These are phyloP conservation scores for Halophytophthora batemanensis DNA, from an alignment of 352 stramenopile species.

Conservation along the genomic window DNA sequence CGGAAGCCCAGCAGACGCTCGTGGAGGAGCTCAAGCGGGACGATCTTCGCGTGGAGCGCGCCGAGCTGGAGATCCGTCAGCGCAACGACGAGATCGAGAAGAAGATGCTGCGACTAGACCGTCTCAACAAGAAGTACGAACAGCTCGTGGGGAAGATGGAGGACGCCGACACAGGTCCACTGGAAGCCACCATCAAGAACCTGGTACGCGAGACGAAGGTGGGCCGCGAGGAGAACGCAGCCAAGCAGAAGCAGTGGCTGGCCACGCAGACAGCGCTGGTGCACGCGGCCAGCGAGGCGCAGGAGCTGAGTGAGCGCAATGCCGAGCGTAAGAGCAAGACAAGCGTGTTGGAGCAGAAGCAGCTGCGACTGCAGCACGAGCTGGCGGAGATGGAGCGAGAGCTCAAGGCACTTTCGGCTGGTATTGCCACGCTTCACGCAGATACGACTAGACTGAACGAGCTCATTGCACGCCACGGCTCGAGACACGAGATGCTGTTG, in stretches of 20 bases:
- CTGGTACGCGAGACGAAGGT: slow-evolving; percentile 85
- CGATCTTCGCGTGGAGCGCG: slow-evolving; percentile 88
- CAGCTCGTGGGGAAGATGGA: slow-evolving; percentile 87
- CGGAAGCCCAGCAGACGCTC: slow-evolving; percentile 76
- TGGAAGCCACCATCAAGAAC: slow-evolving; percentile 94
- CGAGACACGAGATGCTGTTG: slow-evolving; percentile 67
- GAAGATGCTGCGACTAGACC: slow-evolving; percentile 92
- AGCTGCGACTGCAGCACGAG: slow-evolving; percentile 84
- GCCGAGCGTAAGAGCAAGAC: slow-evolving; percentile 89
- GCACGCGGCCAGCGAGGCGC: slow-evolving; percentile 80
- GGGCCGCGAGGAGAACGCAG: slow-evolving; percentile 58
- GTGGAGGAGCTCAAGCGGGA: slow-evolving; percentile 85
- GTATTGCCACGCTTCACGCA: slow-evolving; percentile 83
- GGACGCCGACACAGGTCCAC: slow-evolving; percentile 90
- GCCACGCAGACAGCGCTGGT: slow-evolving; percentile 89
- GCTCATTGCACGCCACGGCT: slow-evolving; percentile 88
- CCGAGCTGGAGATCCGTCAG: slow-evolving; percentile 93
- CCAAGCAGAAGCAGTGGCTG: slow-evolving; percentile 91
- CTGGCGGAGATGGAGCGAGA: slow-evolving; percentile 77
- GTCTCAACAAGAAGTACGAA: slow-evolving; percentile 95
- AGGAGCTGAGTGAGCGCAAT: slow-evolving; percentile 86
- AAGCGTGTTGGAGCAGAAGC: slow-evolving; percentile 89
- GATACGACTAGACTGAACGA: slow-evolving; percentile 93
- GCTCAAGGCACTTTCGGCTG: slow-evolving; percentile 74
- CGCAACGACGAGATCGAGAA: slow-evolving; percentile 96